These are phyloP conservation scores for Plantago coronopus DNA, from an alignment of 305 asterid genomes.

Conservation along the genomic window DNA sequence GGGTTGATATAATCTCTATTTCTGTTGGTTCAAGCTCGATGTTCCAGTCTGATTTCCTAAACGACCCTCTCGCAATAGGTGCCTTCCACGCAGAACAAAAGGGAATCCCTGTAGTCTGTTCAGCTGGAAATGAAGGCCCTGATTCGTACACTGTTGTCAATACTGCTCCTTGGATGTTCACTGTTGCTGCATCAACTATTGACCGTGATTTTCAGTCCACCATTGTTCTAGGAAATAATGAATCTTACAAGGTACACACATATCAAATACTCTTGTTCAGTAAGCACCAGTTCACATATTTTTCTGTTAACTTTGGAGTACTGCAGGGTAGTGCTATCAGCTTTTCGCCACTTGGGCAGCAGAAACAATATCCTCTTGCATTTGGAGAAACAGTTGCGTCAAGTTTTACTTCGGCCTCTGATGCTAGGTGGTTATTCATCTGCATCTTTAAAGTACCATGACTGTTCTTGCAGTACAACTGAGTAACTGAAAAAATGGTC, in stretches of 20 bases:
- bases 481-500: background rate
- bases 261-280: background rate
- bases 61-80: constrained; percentile 75
- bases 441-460: background rate
- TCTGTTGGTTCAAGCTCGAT: constrained; percentile 55
- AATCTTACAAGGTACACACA: constrained; percentile 39
- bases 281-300: too few species aligned
- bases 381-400: constrained; percentile 45
- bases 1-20: constrained; percentile 68
- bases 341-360: constrained; percentile 39
- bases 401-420: constrained; percentile 41
- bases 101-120: constrained; percentile 61
- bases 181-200: constrained; percentile 64
- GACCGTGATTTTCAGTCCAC: constrained; percentile 51
- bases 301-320: background rate
- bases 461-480: background rate
- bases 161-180: constrained; percentile 75
- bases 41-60: constrained; percentile 47
- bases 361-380: constrained; percentile 46
- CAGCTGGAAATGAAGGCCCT: constrained; percentile 79
- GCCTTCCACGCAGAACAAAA: constrained; percentile 69
- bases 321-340: constrained; percentile 58
- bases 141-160: constrained; percentile 53
- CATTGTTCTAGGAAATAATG: constrained; percentile 46
- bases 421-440: constrained; percentile 43